phyloP scores from a whole-genome alignment of 257 asterid genomes.

The Nicotiana noctiflora region DNA sequence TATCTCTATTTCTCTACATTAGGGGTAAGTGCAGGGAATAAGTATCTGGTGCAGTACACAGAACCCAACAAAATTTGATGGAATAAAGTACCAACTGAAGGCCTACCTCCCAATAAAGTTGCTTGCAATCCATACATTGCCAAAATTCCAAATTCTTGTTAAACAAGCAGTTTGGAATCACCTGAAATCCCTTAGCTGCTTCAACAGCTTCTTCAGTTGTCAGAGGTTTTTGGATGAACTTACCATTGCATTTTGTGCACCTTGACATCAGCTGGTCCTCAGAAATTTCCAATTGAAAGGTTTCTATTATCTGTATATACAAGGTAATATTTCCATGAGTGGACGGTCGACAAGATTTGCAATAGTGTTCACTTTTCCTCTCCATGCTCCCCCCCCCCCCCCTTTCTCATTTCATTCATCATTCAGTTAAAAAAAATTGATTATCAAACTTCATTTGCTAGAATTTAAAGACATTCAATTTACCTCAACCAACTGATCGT shows the following conservation, averaged over 20 bases:
- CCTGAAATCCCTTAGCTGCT: conserved; percentile 94
- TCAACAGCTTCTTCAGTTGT: conserved; percentile 87
- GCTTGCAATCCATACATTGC: conserved; percentile 93
- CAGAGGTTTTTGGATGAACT: conserved; percentile 84
- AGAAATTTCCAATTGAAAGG: conserved; percentile 57
- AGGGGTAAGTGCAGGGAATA: neutral
- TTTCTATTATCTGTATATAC: conserved; percentile 57
- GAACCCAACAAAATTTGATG: neutral
- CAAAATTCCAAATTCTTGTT: conserved; percentile 77
- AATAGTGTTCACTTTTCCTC: neutral
- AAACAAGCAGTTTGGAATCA: conserved; percentile 84
- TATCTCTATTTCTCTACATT: neutral
- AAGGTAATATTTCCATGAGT: neutral
- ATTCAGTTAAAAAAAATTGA: no score
- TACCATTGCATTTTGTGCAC: conserved; percentile 88
- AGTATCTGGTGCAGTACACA: neutral
- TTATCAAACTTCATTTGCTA: neutral
- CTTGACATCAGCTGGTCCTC: conserved; percentile 87
- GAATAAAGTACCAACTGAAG: neutral
- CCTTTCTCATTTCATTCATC: neutral
- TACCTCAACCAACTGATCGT: conserved; percentile 87
- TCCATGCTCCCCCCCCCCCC: neutral
- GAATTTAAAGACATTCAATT: neutral
- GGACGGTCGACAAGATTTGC: neutral
- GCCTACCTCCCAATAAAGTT: conserved; percentile 92